Evolutionary conservation across 2,329 filamentous ascomycete species (phyloP), one percentile per base, ranked within the genome.

Genomic region (Colletotrichum trifolii): DNA sequence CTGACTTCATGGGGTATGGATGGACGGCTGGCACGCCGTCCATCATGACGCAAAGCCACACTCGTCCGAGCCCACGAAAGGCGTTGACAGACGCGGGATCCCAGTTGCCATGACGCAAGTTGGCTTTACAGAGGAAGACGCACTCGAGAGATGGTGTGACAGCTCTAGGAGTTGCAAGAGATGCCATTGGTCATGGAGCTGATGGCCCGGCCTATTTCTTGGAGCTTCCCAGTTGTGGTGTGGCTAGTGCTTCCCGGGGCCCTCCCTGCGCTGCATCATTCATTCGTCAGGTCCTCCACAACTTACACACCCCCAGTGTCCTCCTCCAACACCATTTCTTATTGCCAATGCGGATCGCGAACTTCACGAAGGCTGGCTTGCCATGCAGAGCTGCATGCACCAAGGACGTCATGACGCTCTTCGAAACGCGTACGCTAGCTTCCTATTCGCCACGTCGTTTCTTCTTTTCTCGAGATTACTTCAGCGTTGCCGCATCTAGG

Each of bases 181-280:
- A 34, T 55, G 33, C 54, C 67, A 68, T 67, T 68, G 64, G 67
- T 39, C 53, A 63, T 81, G 79, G 4, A 75, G 71, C 39, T 54
- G 68, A 12, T 77, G 76, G 12, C 73, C 69, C 0, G 81, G 39
- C 35, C 53, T 36, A 47, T 42, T 57, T 57, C 58, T 62, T 57
- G 59, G 63, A 66, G 63, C 49, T 48, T 60, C 40, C 54, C 49
- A 66, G 35, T 50, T 60, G 25, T 25, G 45, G 54, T 65, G 64
- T 66, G 64, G 64, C 64, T 65, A 60, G 45, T 66, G 54, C 39
- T 47, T 60, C 54, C 60, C 50, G 42, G 64, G 64, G 60, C 38
- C 10, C 49, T 60, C 60, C 64, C 54, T 66, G 60, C 49, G n/a
- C 60, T 66, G 60, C 60, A 65, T 64, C 64, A 64, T 66, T 36